Percentiles rank a stretch among this genome's conserved stretches.
Evolutionary conservation across 2,329 filamentous ascomycete species (phyloP).

Genomic region (Talaromyces verruculosus): DNA sequence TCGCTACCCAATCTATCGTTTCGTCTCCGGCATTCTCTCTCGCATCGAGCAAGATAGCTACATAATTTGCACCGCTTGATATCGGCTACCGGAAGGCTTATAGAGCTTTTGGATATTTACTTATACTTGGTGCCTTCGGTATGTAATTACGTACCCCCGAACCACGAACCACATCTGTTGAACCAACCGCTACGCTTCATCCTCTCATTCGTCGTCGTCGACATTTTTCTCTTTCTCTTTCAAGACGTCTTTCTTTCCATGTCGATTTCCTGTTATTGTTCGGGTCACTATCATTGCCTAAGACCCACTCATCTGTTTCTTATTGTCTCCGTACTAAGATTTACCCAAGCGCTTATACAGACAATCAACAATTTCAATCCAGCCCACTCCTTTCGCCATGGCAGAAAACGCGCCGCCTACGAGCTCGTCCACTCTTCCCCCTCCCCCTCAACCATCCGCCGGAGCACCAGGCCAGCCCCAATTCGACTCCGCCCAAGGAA

Average conservation of each 20-base stretch:
- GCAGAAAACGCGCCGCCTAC: conserved; percentile 70
- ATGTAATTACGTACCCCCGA: conserved; percentile 3
- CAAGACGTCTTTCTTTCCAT: neutral
- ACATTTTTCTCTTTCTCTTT: neutral
- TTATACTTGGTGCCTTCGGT: neutral
- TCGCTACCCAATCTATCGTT: conserved; percentile 4
- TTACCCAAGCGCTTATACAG: neutral
- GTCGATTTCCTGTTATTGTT: neutral
- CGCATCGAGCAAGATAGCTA: neutral
- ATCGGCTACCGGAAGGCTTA: neutral
- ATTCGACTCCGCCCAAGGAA: conserved; percentile 71
- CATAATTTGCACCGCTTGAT: neutral
- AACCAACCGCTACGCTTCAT: neutral
- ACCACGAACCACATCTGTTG: neutral
- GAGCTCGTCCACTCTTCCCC: conserved; percentile 65
- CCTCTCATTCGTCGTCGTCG: neutral
- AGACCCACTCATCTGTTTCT: conserved; percentile 11
- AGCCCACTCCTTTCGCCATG: conserved; percentile 57
- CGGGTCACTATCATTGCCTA: neutral
- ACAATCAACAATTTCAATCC: neutral
- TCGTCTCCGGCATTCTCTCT: neutral
- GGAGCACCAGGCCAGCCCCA: conserved; percentile 65
- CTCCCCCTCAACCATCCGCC: conserved; percentile 65
- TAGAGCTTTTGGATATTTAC: conserved; percentile 2
- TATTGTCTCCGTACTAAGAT: conserved; percentile 13